These are phyloP conservation scores for Fusarium albidum DNA, from an alignment of 2,329 filamentous ascomycete genomes.

Conservation along the genomic window DNA sequence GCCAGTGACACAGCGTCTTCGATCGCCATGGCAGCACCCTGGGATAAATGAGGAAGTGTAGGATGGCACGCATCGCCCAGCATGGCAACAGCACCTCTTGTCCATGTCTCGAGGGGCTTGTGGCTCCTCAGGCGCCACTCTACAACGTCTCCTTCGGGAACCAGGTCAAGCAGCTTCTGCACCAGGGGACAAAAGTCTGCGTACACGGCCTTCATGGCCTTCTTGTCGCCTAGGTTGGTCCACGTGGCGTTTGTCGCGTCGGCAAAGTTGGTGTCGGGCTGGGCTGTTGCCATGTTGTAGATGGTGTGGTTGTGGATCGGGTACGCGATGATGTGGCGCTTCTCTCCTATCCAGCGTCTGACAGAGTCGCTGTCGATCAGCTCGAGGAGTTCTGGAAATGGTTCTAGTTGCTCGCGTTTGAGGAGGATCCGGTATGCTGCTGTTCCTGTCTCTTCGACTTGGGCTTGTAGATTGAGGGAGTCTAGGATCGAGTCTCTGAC, in stretches of 20 bases:
- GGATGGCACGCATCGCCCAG: constrained; percentile 19
- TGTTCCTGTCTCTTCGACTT: constrained; percentile 4
- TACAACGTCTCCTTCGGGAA: constrained; percentile 4
- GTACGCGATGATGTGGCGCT: constrained; percentile 22
- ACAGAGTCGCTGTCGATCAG: constrained; percentile 10
- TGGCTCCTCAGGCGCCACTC: constrained; percentile 22
- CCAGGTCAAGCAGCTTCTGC: constrained; percentile 11
- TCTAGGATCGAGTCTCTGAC: constrained; percentile 19
- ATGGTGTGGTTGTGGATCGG: constrained; percentile 22
- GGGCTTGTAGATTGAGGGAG: neutral
- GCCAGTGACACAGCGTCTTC: constrained; percentile 8
- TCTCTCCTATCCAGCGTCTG: constrained; percentile 15
- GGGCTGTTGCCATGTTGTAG: constrained; percentile 17
- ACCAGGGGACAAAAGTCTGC: constrained; percentile 14
- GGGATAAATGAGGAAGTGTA: constrained; percentile 10
- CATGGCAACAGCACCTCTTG: neutral
- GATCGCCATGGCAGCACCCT: constrained; percentile 20
- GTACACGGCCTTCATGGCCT: constrained; percentile 19
- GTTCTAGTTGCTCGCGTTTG: neutral
- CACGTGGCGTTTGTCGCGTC: constrained; percentile 14
- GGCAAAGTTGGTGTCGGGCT: constrained; percentile 21
- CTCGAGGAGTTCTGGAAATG: constrained; percentile 13
- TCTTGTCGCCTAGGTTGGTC: constrained; percentile 21
- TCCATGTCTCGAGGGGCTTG: constrained; percentile 16
- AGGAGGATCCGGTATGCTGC: constrained; percentile 11